Conservation (phyloP, 1,139 yeast genomes). For the Pichia sp. region DNA sequence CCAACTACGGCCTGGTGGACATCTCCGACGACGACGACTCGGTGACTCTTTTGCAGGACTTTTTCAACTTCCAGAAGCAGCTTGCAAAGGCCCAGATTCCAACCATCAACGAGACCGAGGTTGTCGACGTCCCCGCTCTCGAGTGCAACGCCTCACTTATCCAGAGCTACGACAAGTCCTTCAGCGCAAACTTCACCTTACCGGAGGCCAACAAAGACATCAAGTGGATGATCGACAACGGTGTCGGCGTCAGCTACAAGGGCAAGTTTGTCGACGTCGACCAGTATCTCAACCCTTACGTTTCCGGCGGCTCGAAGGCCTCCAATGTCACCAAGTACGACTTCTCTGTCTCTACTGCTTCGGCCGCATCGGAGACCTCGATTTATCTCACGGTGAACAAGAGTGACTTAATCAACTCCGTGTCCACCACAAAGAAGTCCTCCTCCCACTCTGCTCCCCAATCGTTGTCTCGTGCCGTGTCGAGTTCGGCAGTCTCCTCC, state of each 20-base stretch:
- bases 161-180: conserved; percentile 34
- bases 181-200: conserved; percentile 41
- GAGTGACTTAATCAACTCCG: conserved; percentile 38
- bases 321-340: conserved; percentile 31
- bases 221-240: conserved; percentile 42
- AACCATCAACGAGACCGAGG: conserved; percentile 36
- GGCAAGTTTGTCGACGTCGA: conserved; percentile 44
- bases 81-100: conserved; percentile 38
- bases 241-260: conserved; percentile 46
- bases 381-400: conserved; percentile 21
- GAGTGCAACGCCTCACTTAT: conserved; percentile 53
- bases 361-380: conserved; percentile 19
- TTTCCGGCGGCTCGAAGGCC: conserved; percentile 15
- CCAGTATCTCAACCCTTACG: conserved; percentile 16
- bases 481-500: neutral
- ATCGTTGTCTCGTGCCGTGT: conserved; percentile 15
- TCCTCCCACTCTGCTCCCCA: neutral
- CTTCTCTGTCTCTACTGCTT: conserved; percentile 50
- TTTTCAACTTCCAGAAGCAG: conserved; percentile 49
- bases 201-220: conserved; percentile 44
- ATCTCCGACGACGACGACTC: conserved; percentile 33
- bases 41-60: conserved; percentile 45
- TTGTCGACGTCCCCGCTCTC: conserved; percentile 39
- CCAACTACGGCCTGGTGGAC: conserved; percentile 63
- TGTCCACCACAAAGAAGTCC: neutral